Conservation (phyloP, 2,329 filamentous ascomycete genomes). For the Fusarium humuli region DNA sequence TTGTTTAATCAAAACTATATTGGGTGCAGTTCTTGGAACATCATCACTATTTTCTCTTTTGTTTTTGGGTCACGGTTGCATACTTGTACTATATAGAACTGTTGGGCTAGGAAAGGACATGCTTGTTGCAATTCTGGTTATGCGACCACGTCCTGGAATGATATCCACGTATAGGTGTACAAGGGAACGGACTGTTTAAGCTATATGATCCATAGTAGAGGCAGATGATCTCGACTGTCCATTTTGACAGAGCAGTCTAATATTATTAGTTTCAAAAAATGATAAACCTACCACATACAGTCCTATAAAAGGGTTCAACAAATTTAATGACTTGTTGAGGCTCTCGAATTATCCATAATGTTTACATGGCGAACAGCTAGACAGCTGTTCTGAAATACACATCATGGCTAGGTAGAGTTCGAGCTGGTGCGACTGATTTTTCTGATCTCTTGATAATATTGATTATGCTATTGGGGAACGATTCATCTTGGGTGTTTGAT, state of each 20-base stretch:
- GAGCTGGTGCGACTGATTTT: no score
- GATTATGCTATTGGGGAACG: no score
- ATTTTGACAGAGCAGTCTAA: conserved; percentile 5
- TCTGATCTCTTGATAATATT: no score
- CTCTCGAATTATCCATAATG: no score
- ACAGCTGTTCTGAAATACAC: no score
- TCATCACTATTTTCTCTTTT: conserved; percentile 21
- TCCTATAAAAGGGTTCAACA: background rate
- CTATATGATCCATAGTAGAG: background rate
- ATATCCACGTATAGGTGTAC: conserved; percentile 42
- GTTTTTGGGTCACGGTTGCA: conserved; percentile 1
- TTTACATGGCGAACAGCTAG: no score
- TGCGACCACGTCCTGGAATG: conserved; percentile 38
- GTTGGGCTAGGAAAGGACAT: conserved; percentile 14
- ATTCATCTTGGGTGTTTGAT: background rate
- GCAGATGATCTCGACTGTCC: background rate
- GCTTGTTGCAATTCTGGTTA: conserved; percentile 27
- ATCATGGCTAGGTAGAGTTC: no score
- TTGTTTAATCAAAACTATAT: conserved; percentile 29
- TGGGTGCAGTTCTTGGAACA: conserved; percentile 29
- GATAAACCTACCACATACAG: background rate
- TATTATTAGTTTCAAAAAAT: conserved; percentile 2
- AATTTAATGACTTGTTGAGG: background rate
- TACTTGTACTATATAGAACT: conserved; percentile 39
- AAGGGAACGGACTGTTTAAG: conserved; percentile 9